Conservation (phyloP, 495 filamentous ascomycete genomes). For the Trichocladium uniseriatum region DNA sequence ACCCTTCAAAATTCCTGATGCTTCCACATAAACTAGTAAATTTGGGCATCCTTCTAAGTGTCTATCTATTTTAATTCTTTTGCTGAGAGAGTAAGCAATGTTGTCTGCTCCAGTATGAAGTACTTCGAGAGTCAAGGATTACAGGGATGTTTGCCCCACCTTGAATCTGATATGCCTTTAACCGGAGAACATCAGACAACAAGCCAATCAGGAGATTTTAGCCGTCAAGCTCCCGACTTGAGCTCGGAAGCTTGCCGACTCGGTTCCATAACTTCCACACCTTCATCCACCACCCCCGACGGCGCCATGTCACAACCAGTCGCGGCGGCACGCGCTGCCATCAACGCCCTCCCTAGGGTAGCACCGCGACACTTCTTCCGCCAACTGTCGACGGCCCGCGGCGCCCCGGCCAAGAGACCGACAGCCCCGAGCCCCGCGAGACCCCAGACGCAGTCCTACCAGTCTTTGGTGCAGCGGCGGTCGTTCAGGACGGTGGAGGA, state of each 20-base stretch:
- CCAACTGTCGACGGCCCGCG: slow-evolving; percentile 20
- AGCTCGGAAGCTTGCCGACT: not conserved
- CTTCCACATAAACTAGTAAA: no score
- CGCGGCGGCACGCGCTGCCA: slow-evolving; percentile 16
- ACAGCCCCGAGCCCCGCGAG: slow-evolving; percentile 8
- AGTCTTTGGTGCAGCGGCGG: slow-evolving; percentile 27
- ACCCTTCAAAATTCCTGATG: no score
- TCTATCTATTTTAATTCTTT: no score
- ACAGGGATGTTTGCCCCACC: no score
- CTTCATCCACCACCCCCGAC: slow-evolving; percentile 1
- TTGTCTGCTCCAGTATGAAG: no score
- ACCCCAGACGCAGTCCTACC: slow-evolving; percentile 18
- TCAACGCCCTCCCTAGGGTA: slow-evolving; percentile 17
- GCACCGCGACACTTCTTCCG: slow-evolving; percentile 20
- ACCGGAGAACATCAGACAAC: not conserved
- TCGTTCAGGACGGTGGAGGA: slow-evolving; percentile 46
- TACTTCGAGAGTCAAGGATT: no score
- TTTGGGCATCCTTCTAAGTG: no score
- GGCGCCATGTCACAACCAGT: slow-evolving; percentile 23
- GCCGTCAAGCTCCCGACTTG: not conserved
- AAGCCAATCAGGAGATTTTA: slow-evolving; percentile 17
- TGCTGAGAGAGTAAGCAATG: no score
- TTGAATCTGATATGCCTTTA: not conserved
- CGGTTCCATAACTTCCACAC: no score
- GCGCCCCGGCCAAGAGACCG: slow-evolving; percentile 11